Base-by-base conservation (phyloP, 2,329 filamentous ascomycete species). In the Neurospora crassa region DNA sequence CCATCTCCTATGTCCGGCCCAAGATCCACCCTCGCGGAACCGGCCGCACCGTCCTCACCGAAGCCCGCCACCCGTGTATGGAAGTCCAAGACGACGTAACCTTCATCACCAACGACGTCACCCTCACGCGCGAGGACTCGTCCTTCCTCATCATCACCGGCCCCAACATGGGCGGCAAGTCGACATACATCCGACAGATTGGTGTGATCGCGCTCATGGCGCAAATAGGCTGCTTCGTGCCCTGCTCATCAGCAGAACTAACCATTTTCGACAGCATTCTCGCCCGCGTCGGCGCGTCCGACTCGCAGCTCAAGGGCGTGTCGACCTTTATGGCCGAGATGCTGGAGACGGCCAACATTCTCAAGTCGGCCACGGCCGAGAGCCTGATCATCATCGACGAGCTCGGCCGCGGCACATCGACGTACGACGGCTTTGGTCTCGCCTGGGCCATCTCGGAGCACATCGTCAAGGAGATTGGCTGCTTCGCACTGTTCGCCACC, bases 311-410 rank as follows among this genome's bases (percentile, higher is more conserved):
- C 74, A 98, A 98, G 82, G 96, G 96, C 43, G 96, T 99, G 1
- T 97, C 93, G 3, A 99, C 96, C 0, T 99, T 99, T 81, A 99
- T 99, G 96, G 96, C 96, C 1, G 96, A 99, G 83, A 99, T 99
- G 96, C 88, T 99, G 29, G 96, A 99, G 80, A 99, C 96, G 1
- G 94, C 96, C 75, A 98, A 98, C 79, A 99, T 99, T 75, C 90
- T 99, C 78, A 98, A 98, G 83, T 96, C 93, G 0, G 96, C 96
- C 1, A 99, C 96, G 0, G 89, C 91, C 41, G 96, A 99, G 79
- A 97, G 93, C 5, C 87, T 99, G 70, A 98, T 99, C 82, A 98
- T 99, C 81, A 97, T 99, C 76, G 96, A 99, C 80, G 96, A 99
- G 80, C 89, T 99, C 2, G 96, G 96, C 68, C 93, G 96, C 73